Evolutionary conservation across 805 yeast species (phyloP).

Genomic region (Pichia manshurica): DNA sequence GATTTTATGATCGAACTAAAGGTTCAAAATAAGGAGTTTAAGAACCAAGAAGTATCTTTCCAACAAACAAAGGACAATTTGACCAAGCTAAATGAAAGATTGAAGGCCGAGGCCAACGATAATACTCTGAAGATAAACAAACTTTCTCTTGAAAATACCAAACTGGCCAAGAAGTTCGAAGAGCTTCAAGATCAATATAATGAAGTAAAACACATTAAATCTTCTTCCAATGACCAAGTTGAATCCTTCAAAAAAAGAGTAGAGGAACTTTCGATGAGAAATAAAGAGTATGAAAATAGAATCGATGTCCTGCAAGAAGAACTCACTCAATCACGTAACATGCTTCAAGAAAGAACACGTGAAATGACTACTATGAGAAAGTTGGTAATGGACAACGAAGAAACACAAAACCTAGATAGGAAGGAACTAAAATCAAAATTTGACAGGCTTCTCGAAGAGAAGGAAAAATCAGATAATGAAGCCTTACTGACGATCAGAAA

Average conservation of each 20-base stretch:
- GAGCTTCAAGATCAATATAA: conserved; percentile 35
- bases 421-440: conserved; percentile 53
- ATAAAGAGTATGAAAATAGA: conserved; percentile 56
- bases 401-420: conserved; percentile 43
- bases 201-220: conserved; percentile 30
- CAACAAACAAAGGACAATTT: conserved; percentile 37
- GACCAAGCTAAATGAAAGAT: conserved; percentile 37
- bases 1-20: conserved; percentile 36
- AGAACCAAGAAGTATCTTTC: conserved; percentile 31
- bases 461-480: conserved; percentile 52
- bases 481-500: conserved; percentile 43
- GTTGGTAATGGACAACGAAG: conserved; percentile 63
- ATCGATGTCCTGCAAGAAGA: conserved; percentile 75
- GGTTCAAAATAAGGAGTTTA: conserved; percentile 37
- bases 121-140: conserved; percentile 35
- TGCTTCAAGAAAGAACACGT: conserved; percentile 73
- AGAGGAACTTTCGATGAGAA: conserved; percentile 63
- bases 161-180: conserved; percentile 35
- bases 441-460: conserved; percentile 51
- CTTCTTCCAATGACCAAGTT: conserved; percentile 33
- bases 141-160: conserved; percentile 39
- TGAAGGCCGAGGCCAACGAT: conserved; percentile 29
- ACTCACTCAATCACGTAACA: conserved; percentile 62
- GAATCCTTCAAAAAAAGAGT: conserved; percentile 57
- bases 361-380: conserved; percentile 72